A percentile compares a stretch with the other conserved stretches of the same genome.
phyloP scores from a whole-genome alignment of 2,329 filamentous ascomycete genomes.

The Phialophora tarda region DNA sequence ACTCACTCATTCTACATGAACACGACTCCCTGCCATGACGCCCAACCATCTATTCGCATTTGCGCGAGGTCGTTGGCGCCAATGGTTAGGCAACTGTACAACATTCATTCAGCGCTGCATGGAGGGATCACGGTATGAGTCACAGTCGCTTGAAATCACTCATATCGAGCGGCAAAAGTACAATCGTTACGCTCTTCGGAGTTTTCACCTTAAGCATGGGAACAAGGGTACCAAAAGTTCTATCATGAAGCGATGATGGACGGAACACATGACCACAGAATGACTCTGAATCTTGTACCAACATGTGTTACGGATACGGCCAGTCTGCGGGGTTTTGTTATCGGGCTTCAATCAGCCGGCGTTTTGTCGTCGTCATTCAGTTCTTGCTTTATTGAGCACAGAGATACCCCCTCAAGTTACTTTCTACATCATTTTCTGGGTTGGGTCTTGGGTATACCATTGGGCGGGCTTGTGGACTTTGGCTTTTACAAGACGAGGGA shows the following conservation, averaged over 20 bases:
- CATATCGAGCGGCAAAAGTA: conserved; percentile 12
- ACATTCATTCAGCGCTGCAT: conserved; percentile 21
- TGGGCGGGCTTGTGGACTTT: neutral
- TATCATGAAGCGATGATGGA: conserved; percentile 27
- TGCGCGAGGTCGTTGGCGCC: conserved; percentile 17
- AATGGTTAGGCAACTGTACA: conserved; percentile 28
- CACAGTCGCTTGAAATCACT: conserved; percentile 18
- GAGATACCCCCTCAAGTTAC: conserved; percentile 20
- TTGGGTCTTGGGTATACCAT: neutral
- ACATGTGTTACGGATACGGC: conserved; percentile 18
- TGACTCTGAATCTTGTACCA: conserved; percentile 25
- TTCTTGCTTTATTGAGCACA: conserved; percentile 17
- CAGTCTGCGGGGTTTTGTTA: conserved; percentile 10
- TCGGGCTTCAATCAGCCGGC: conserved; percentile 1
- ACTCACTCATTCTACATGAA: conserved; percentile 6
- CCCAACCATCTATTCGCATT: neutral
- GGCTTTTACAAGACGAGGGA: neutral
- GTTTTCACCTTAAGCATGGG: conserved; percentile 20
- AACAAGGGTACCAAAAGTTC: conserved; percentile 19
- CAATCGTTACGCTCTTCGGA: conserved; percentile 14
- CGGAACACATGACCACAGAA: conserved; percentile 25
- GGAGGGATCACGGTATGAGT: conserved; percentile 25
- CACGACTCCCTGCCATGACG: conserved; percentile 10
- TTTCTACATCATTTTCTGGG: neutral
- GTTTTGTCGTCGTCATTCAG: conserved; percentile 5